Percentiles rank a stretch among this genome's conserved stretches.
phyloP scores from a whole-genome alignment of 768 basidiomycete genomes.

The Multifurca ochricompacta region DNA sequence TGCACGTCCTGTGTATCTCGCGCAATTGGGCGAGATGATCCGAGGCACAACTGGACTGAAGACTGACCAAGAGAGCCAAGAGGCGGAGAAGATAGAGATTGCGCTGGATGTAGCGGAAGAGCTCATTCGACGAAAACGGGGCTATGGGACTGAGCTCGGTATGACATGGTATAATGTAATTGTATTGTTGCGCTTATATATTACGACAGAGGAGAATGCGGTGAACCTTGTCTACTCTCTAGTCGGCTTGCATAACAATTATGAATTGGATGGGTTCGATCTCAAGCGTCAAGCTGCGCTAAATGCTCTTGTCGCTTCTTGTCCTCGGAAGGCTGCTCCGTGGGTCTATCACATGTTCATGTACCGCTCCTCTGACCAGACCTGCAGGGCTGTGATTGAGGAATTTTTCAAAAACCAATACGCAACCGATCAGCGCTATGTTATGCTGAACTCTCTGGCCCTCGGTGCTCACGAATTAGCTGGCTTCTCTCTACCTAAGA shows the following conservation, averaged over 20 bases:
- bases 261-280: conserved; percentile 73
- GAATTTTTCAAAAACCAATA: conserved; percentile 95
- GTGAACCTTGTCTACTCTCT: conserved; percentile 71
- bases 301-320: conserved; percentile 72
- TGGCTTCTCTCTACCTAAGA: conserved; percentile 31
- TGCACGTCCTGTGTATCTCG: conserved; percentile 81
- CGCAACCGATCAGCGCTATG: conserved; percentile 76
- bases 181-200: neutral
- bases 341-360: conserved; percentile 35
- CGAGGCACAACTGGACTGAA: conserved; percentile 46
- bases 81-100: conserved; percentile 74
- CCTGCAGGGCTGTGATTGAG: conserved; percentile 66
- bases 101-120: conserved; percentile 74
- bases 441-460: conserved; percentile 80
- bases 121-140: conserved; percentile 74
- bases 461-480: conserved; percentile 82
- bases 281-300: conserved; percentile 67
- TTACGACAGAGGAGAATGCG: conserved; percentile 76
- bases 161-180: conserved; percentile 24
- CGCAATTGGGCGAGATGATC: conserved; percentile 75
- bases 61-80: conserved; percentile 48
- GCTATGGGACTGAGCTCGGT: conserved; percentile 88
- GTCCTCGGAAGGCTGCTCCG: conserved; percentile 74
- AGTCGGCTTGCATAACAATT: conserved; percentile 73
- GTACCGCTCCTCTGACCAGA: neutral